Conservation (phyloP, 2,329 filamentous ascomycete genomes). For the Cephalotrichum gorgonifer region DNA sequence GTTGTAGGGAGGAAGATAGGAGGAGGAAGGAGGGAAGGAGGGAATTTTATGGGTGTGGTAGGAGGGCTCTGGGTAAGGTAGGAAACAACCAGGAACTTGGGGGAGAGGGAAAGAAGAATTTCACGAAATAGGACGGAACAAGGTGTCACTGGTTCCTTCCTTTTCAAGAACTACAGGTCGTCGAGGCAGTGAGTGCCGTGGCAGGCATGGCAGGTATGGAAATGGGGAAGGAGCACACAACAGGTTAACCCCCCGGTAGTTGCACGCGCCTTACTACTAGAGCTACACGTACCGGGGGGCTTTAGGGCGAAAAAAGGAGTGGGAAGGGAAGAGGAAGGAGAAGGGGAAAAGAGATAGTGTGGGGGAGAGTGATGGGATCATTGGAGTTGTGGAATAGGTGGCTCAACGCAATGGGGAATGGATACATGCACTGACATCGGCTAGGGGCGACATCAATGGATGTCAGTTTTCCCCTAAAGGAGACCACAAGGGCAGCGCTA, state of each 20-base stretch:
- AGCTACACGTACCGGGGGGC: neutral
- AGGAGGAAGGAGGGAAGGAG: neutral
- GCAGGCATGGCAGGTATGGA: neutral
- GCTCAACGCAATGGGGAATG: no score
- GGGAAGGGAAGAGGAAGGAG: neutral
- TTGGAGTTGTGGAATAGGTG: no score
- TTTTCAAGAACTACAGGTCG: neutral
- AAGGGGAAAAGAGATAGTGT: neutral
- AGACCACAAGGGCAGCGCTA: neutral
- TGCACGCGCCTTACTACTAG: neutral
- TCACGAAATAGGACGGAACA: no score
- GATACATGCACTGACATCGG: no score
- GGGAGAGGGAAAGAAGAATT: no score
- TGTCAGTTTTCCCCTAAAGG: neutral
- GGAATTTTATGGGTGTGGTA: neutral
- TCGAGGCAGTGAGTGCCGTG: neutral
- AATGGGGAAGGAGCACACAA: neutral
- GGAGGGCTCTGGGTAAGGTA: neutral
- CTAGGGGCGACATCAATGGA: no score
- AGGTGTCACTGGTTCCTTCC: neutral
- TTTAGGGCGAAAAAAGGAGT: neutral
- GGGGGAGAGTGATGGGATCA: no score
- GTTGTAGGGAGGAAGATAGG: neutral
- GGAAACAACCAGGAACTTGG: neutral
- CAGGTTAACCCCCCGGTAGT: neutral